Conservation (phyloP, 2,329 filamentous ascomycete species). For the Colletotrichum shisoi region DNA sequence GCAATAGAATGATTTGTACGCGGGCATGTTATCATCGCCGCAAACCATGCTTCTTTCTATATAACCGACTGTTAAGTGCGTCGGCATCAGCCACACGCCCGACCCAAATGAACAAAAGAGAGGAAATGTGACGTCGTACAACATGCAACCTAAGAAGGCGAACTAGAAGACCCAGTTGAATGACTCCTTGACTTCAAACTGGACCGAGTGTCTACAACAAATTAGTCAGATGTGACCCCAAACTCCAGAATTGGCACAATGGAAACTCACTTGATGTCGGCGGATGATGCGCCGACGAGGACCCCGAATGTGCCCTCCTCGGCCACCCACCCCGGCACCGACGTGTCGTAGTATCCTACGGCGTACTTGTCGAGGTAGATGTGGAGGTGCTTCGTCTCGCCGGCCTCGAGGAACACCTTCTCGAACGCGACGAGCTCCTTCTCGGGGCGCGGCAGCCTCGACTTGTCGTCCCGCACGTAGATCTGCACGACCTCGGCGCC, state of each 20-base stretch:
- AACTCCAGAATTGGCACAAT: neutral
- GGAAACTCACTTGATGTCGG: conserved; percentile 58
- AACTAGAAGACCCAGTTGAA: conserved; percentile 70
- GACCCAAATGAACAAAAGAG: neutral
- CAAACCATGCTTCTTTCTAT: conserved; percentile 8
- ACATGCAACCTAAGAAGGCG: neutral
- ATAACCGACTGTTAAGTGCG: neutral
- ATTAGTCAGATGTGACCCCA: conserved; percentile 16
- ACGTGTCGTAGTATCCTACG: conserved; percentile 69
- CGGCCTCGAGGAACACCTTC: conserved; percentile 67
- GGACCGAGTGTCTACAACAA: conserved; percentile 43
- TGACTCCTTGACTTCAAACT: conserved; percentile 68
- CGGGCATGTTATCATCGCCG: neutral
- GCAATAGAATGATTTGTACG: neutral
- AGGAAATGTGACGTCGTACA: conserved; percentile 2
- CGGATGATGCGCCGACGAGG: conserved; percentile 67
- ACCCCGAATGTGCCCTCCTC: conserved; percentile 70
- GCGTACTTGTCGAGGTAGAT: conserved; percentile 60
- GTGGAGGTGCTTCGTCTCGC: conserved; percentile 61
- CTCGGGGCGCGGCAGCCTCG: conserved; percentile 69
- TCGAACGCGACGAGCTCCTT: conserved; percentile 76
- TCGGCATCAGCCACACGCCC: neutral
- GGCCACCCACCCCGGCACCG: conserved; percentile 67
- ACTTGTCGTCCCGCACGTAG: conserved; percentile 71
- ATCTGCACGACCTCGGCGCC: conserved; percentile 73